A percentile compares a stretch with the other conserved stretches of the same genome.
Evolutionary conservation across 352 stramenopile species (phyloP).

Genomic region (Globisporangium iwayamae): DNA sequence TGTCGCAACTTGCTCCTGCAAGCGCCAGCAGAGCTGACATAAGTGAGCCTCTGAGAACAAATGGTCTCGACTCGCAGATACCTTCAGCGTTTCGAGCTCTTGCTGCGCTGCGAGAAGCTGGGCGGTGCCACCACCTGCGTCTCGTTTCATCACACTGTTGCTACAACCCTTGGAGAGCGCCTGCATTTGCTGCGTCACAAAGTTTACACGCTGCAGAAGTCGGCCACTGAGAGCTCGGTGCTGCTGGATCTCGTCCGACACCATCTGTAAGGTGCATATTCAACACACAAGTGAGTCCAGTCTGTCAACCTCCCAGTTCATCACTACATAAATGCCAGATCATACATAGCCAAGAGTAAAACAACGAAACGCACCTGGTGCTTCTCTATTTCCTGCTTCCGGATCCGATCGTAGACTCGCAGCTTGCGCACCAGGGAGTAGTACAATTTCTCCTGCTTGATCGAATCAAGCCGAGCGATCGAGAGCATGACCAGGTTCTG

Average conservation of each 20-base stretch:
- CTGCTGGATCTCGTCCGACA: neutral
- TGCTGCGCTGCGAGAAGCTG: neutral
- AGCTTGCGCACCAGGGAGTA: slow-evolving; percentile 23
- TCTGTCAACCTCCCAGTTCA: too few species aligned
- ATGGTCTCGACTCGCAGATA: slow-evolving; percentile 17
- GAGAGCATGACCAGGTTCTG: slow-evolving; percentile 31
- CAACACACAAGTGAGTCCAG: too few species aligned
- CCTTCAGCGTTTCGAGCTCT: slow-evolving; percentile 11
- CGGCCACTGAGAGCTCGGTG: neutral
- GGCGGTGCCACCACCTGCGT: neutral
- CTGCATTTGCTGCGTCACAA: slow-evolving; percentile 1
- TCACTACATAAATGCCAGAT: too few species aligned
- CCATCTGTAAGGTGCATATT: neutral
- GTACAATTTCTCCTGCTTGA: slow-evolving; percentile 34
- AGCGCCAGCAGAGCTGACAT: slow-evolving; percentile 32
- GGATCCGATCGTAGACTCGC: slow-evolving; percentile 25
- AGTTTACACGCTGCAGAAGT: slow-evolving; percentile 4
- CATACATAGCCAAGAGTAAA: neutral
- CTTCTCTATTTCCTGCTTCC: slow-evolving; percentile 27
- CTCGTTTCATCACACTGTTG: too few species aligned
- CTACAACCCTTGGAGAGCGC: neutral
- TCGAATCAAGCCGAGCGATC: slow-evolving; percentile 34
- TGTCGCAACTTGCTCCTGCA: slow-evolving; percentile 28
- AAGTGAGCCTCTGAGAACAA: slow-evolving; percentile 22
- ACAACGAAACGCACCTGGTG: slow-evolving; percentile 15